These are phyloP conservation scores for Ophiostoma ips DNA, from an alignment of 2,329 filamentous ascomycete species.

Conservation along the genomic window DNA sequence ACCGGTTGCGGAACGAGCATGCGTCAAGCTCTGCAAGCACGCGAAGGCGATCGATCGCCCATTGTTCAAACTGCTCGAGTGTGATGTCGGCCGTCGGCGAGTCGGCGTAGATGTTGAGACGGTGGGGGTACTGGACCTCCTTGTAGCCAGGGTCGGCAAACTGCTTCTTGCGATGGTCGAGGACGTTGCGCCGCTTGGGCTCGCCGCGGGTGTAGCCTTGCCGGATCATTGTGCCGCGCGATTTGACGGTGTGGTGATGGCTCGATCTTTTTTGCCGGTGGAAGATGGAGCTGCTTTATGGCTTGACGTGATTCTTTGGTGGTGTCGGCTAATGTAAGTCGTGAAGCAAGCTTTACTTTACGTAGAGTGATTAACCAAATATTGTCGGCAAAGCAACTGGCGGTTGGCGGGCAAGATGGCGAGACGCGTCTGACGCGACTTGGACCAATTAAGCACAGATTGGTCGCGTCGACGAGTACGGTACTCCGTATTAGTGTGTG, in stretches of 20 bases:
- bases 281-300: too few species aligned
- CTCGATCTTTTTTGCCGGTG: too few species aligned
- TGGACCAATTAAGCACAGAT: constrained; percentile 2
- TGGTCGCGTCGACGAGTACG: too few species aligned
- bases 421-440: constrained; percentile 13
- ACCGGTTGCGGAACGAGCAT: constrained; percentile 87
- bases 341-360: too few species aligned
- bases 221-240: constrained; percentile 31
- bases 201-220: constrained; percentile 40
- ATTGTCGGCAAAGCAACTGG: background rate
- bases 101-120: constrained; percentile 81
- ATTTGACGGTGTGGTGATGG: background rate
- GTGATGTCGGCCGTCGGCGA: constrained; percentile 90
- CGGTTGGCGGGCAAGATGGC: background rate
- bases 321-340: too few species aligned
- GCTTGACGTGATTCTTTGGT: too few species aligned
- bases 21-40: constrained; percentile 82
- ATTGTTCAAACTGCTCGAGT: constrained; percentile 95
- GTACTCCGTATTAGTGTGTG: background rate
- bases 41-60: constrained; percentile 85
- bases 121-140: constrained; percentile 65
- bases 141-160: constrained; percentile 68
- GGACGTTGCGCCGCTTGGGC: constrained; percentile 59
- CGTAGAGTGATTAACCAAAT: background rate
- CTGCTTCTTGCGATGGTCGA: constrained; percentile 75